A percentile compares a stretch with the other conserved stretches of the same genome.
Evolutionary conservation across 1,139 yeast genomes (phyloP).

Genomic region (Petasospora fabianii): DNA sequence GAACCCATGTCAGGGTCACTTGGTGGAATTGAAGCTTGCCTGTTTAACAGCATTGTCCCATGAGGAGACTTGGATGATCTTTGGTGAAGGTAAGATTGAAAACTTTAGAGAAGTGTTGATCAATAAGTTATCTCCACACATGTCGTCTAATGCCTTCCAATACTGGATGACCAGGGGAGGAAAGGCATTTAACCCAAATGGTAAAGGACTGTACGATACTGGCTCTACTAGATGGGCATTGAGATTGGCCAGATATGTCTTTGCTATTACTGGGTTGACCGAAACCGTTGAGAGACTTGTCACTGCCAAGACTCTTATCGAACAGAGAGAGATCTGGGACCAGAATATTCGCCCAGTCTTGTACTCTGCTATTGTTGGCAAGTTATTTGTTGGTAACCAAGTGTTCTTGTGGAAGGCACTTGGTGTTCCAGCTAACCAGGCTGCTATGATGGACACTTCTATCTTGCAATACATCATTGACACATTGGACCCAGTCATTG

Average conservation of each 20-base stretch:
- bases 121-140: constrained; percentile 56
- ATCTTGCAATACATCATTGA: constrained; percentile 69
- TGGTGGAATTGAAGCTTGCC: constrained; percentile 74
- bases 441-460: constrained; percentile 71
- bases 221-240: constrained; percentile 88
- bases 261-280: constrained; percentile 52
- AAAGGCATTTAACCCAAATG: constrained; percentile 48
- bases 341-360: constrained; percentile 60
- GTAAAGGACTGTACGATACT: constrained; percentile 68
- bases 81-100: constrained; percentile 69
- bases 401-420: constrained; percentile 81
- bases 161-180: constrained; percentile 70
- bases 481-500: constrained; percentile 72
- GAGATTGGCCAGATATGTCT: constrained; percentile 59
- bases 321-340: constrained; percentile 65
- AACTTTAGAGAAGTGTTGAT: constrained; percentile 50
- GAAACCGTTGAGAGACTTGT: constrained; percentile 54
- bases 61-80: constrained; percentile 66
- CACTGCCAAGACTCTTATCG: constrained; percentile 51
- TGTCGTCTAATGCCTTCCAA: constrained; percentile 78
- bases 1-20: constrained; percentile 79
- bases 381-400: constrained; percentile 72
- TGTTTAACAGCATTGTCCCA: constrained; percentile 56
- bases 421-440: constrained; percentile 84
- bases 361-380: constrained; percentile 66